These are phyloP conservation scores for Trichothecium roseum DNA, from an alignment of 2,329 filamentous ascomycete genomes.

Conservation along the genomic window DNA sequence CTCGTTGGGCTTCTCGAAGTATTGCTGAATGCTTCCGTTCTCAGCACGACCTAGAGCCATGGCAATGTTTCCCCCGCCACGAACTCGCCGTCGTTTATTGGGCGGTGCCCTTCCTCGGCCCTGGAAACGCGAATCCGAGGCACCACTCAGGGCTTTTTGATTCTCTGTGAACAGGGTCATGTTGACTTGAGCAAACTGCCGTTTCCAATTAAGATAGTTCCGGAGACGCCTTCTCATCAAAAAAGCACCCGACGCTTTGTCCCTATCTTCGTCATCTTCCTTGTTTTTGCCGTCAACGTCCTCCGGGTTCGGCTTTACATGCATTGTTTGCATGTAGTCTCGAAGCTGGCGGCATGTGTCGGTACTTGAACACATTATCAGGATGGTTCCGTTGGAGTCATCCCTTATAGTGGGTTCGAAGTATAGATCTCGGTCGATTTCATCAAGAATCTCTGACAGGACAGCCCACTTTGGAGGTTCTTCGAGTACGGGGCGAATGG, in stretches of 20 bases:
- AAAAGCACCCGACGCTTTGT: slow-evolving; percentile 63
- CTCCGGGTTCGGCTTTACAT: slow-evolving; percentile 50
- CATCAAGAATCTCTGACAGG: slow-evolving; percentile 79
- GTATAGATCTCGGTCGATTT: slow-evolving; percentile 86
- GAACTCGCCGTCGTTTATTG: slow-evolving; percentile 77
- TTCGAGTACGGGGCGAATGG: slow-evolving; percentile 73
- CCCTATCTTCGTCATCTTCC: slow-evolving; percentile 39
- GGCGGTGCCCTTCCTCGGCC: slow-evolving; percentile 51
- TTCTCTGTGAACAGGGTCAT: slow-evolving; percentile 69
- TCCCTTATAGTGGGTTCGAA: slow-evolving; percentile 68
- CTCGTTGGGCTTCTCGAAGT: slow-evolving; percentile 74
- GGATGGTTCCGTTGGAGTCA: slow-evolving; percentile 80
- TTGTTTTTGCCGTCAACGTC: slow-evolving; percentile 9
- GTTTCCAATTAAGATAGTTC: slow-evolving; percentile 84
- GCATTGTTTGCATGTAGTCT: slow-evolving; percentile 87
- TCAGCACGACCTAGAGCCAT: slow-evolving; percentile 50
- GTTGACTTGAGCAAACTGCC: slow-evolving; percentile 78
- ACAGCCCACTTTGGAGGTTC: slow-evolving; percentile 91
- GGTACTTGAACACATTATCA: slow-evolving; percentile 92
- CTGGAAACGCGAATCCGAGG: slow-evolving; percentile 47
- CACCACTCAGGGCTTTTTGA: slow-evolving; percentile 62
- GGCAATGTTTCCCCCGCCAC: slow-evolving; percentile 61
- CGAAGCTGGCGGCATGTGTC: slow-evolving; percentile 78
- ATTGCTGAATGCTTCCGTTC: slow-evolving; percentile 64
- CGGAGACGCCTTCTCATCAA: slow-evolving; percentile 87